A percentile compares a stretch with the other conserved stretches of the same genome.
Conservation (phyloP, 495 filamentous ascomycete genomes). For the Evansstolkia leycettana region DNA sequence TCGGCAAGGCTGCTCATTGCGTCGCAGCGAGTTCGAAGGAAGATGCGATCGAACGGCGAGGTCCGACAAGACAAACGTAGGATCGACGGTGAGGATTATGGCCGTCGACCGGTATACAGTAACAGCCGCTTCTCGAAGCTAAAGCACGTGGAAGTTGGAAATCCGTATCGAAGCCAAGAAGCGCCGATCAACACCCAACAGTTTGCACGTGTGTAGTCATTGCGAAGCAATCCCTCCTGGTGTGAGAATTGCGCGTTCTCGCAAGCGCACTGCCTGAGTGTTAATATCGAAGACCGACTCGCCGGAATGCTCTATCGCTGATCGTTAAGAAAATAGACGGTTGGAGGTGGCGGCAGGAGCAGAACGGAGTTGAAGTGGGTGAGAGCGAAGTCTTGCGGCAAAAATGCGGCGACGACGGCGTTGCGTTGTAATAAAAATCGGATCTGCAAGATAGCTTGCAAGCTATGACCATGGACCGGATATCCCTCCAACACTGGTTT, state of each 20-base stretch:
- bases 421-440: constrained; percentile 7
- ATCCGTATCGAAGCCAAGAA: constrained; percentile 16
- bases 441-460: constrained; percentile 10
- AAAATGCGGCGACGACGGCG: constrained; percentile 15
- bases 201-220: constrained; percentile 16
- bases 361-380: constrained; percentile 1
- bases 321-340: no score
- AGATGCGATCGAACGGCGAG: no score
- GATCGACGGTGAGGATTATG: constrained; percentile 1
- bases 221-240: constrained; percentile 22
- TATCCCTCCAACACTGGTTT: not conserved
- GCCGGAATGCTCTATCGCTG: no score
- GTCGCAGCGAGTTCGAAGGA: constrained; percentile 5
- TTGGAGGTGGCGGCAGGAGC: constrained; percentile 14
- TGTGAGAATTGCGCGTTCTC: no score
- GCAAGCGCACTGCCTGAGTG: no score
- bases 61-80: not conserved
- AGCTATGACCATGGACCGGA: not conserved
- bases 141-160: constrained; percentile 19
- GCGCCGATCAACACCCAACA: constrained; percentile 27
- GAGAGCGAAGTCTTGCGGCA: constrained; percentile 1
- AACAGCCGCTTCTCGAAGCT: constrained; percentile 11
- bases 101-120: no score
- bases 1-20: constrained; percentile 35
- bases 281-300: no score